Evolutionary conservation across 2,329 filamentous ascomycete genomes (phyloP), one percentile per base, ranked within the genome.

Genomic region (Paracoccidioides brasiliensis): DNA sequence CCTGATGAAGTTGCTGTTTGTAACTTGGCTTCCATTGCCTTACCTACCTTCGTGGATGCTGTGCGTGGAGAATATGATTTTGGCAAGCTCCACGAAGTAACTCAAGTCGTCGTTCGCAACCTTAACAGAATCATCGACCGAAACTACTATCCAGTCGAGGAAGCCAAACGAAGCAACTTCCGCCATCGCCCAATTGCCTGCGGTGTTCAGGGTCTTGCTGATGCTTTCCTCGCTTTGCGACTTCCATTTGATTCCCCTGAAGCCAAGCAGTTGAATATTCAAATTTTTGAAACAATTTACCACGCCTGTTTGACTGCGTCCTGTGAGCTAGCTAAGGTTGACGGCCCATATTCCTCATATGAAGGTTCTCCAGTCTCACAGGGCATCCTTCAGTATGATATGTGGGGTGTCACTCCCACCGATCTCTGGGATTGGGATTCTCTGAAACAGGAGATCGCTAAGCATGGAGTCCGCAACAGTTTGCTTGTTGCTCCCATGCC

Each of bases 201-300:
- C 56, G 93, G 93, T 80, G 93, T 98, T 49, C 91, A 95, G 72
- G 93, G 93, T 79, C 85, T 98, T 68, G 93, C 93, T 33, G 93
- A 98, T 78, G 90, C 90, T 56, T 98, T 98, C 85, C 81, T 98
- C 66, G 91, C 93, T 62, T 84, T 98, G 54, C 90, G 93, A 67
- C 81, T 97, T 78, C 91, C 93, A 37, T 98, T 98, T 68, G 93
- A 98, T 73, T 98, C 93, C 14, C 84, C 89, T 4, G 90, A 97
- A 75, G 93, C 93, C 60, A 88, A 85, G 64, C 81, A 93, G 71
- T 82, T 98, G 67, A 98, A 98, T 80, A 90, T 86, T 68, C 90
- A 98, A 73, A 97, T 98, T 72, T 98, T 98, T 62, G 93, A 98
- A 80, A 98, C 93, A 60, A 96, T 98, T 73, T 98, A 98, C 77